These are phyloP conservation scores for Poteriospumella lacustris DNA, from an alignment of 108 stramenopile genomes.

Conservation along the genomic window DNA sequence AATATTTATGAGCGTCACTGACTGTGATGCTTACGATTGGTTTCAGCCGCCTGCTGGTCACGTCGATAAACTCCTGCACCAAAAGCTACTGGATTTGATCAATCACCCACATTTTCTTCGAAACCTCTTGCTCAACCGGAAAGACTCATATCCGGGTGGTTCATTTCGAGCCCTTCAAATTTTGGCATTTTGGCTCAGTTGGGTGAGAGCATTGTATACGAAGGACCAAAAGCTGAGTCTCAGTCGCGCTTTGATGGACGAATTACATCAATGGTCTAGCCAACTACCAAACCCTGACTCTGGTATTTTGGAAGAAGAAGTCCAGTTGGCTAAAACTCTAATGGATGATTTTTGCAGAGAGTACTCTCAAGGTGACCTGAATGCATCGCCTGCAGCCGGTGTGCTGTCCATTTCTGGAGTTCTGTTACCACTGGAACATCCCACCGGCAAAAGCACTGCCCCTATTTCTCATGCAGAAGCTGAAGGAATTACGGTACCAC, in stretches of 20 bases:
- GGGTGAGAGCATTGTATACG: conserved; percentile 15
- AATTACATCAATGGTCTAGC: background rate
- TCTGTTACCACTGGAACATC: background rate
- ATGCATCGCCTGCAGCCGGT: background rate
- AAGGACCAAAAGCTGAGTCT: background rate
- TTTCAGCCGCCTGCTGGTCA: background rate
- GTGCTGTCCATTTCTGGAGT: background rate
- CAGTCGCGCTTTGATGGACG: background rate
- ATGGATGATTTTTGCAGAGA: conserved; percentile 1
- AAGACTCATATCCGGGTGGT: background rate
- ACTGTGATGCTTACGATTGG: conserved; percentile 22
- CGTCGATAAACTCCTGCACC: background rate
- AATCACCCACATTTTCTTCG: background rate
- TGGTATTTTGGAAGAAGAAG: background rate
- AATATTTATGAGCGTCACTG: conserved; percentile 9
- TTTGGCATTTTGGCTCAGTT: conserved; percentile 22
- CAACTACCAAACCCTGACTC: background rate
- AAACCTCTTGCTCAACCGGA: background rate
- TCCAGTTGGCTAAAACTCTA: conserved; percentile 1
- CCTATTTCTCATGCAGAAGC: background rate
- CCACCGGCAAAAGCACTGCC: background rate
- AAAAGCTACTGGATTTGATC: background rate
- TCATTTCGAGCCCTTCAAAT: conserved; percentile 4
- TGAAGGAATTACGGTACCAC: background rate
- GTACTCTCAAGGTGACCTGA: background rate